A percentile compares a stretch with the other conserved stretches of the same genome.
phyloP scores from a whole-genome alignment of 1,139 yeast species.

The Zygotorulaspora mrakii region DNA sequence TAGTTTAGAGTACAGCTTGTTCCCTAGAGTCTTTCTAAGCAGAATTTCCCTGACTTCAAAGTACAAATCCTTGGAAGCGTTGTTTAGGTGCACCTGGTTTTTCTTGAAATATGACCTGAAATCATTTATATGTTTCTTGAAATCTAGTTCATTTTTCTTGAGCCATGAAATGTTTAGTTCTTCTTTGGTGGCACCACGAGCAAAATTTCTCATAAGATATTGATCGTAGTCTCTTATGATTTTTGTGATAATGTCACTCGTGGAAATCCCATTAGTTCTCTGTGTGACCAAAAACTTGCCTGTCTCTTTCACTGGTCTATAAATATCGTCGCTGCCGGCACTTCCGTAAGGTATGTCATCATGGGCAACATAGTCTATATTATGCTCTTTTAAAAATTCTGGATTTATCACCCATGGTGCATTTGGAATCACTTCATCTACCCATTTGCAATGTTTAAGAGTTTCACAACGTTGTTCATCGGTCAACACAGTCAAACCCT shows the following conservation, averaged over 20 bases:
- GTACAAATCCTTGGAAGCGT: conserved; percentile 75
- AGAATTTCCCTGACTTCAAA: conserved; percentile 77
- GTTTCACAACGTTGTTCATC: conserved; percentile 89
- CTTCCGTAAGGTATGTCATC: conserved; percentile 95
- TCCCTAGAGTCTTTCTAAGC: conserved; percentile 45
- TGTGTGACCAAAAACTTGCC: conserved; percentile 94
- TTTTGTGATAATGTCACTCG: conserved; percentile 92
- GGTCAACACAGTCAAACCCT: conserved; percentile 86
- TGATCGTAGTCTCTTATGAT: conserved; percentile 94
- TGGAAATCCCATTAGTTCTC: conserved; percentile 93
- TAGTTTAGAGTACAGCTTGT: conserved; percentile 34
- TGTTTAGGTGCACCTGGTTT: conserved; percentile 64
- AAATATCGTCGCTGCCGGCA: conserved; percentile 82
- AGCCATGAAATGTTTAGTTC: conserved; percentile 96
- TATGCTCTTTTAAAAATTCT: conserved; percentile 70
- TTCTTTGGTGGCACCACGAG: conserved; percentile 94
- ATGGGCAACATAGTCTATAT: conserved; percentile 94
- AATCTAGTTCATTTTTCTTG: conserved; percentile 90
- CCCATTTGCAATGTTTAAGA: conserved; percentile 89
- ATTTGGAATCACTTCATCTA: conserved; percentile 87
- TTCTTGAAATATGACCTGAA: conserved; percentile 82
- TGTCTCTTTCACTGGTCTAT: conserved; percentile 81
- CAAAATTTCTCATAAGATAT: conserved; percentile 93
- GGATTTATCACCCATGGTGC: conserved; percentile 96
- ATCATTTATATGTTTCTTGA: conserved; percentile 83